phyloP scores from a whole-genome alignment of 225 moss, liverwort and hornwort species.

The Sphagnum tenellum region DNA sequence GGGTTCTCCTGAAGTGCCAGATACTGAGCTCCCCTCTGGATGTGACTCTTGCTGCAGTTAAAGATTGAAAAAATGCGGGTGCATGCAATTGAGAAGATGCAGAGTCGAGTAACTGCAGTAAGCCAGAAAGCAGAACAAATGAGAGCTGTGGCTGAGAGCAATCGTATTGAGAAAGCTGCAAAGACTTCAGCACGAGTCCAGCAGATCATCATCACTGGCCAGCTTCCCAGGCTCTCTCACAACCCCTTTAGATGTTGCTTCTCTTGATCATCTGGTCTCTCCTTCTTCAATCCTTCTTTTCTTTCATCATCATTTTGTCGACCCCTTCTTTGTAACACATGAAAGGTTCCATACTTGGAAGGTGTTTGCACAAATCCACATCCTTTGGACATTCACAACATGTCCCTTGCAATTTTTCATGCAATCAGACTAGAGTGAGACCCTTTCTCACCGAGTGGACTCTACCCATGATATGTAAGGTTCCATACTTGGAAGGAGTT shows the following conservation, averaged over 20 bases:
- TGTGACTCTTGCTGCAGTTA: slow-evolving; percentile 7
- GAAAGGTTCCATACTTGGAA: no score
- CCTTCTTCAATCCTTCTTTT: no score
- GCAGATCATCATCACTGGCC: slow-evolving; percentile 18
- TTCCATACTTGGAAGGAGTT: no score
- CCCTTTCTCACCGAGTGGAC: no score
- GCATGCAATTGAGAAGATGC: slow-evolving; percentile 35
- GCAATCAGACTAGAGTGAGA: no score
- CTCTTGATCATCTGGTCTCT: no score
- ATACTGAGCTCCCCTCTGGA: neutral
- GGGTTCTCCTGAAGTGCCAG: neutral
- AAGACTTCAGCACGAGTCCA: slow-evolving; percentile 24
- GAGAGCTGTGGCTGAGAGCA: slow-evolving; percentile 18
- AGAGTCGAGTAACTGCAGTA: slow-evolving; percentile 10
- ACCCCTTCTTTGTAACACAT: no score
- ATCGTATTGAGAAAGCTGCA: slow-evolving; percentile 21
- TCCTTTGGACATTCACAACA: no score
- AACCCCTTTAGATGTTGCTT: slow-evolving; percentile 27
- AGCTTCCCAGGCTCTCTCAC: slow-evolving; percentile 11
- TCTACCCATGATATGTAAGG: no score
- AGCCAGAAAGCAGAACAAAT: slow-evolving; percentile 33
- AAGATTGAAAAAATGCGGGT: slow-evolving; percentile 28
- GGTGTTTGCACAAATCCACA: no score
- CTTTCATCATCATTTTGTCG: no score
- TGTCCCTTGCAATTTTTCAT: no score